A percentile compares a stretch with the other conserved stretches of the same genome.
Conservation (phyloP, 2,329 filamentous ascomycete genomes). For the Sporothrix euskadiensis region DNA sequence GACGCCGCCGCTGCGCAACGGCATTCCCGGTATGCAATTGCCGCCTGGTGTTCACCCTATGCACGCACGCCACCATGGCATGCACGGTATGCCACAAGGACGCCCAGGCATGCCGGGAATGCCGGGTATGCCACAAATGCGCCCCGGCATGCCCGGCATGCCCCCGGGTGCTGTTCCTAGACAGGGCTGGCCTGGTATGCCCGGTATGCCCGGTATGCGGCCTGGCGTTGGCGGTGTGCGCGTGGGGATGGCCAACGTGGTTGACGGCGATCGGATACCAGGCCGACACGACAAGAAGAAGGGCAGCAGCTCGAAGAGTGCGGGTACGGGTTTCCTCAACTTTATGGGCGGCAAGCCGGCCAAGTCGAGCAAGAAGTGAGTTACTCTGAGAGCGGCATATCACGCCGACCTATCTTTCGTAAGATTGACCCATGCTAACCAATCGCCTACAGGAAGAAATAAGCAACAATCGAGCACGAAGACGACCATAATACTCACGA, state of each 20-base stretch:
- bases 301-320: conserved; percentile 25
- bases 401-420: too few relatives aligned
- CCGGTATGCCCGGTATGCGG: background rate
- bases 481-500: background rate
- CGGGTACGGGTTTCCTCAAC: conserved; percentile 20
- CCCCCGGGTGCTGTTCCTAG: conserved; percentile 3
- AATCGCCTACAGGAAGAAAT: conserved; percentile 6
- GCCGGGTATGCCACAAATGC: conserved; percentile 20
- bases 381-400: background rate
- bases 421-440: background rate
- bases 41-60: background rate
- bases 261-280: conserved; percentile 26
- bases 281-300: conserved; percentile 31
- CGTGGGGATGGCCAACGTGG: conserved; percentile 23
- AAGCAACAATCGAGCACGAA: background rate
- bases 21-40: conserved; percentile 17
- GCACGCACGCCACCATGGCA: background rate
- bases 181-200: conserved; percentile 5
- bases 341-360: conserved; percentile 31
- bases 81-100: conserved; percentile 16
- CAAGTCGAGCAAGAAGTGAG: conserved; percentile 34
- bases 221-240: conserved; percentile 10
- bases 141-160: conserved; percentile 18
- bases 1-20: conserved; percentile 36
- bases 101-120: conserved; percentile 20